A percentile compares a stretch with the other conserved stretches of the same genome.
Conservation (phyloP, 2,329 filamentous ascomycete species). For the Trichoderma sp. region DNA sequence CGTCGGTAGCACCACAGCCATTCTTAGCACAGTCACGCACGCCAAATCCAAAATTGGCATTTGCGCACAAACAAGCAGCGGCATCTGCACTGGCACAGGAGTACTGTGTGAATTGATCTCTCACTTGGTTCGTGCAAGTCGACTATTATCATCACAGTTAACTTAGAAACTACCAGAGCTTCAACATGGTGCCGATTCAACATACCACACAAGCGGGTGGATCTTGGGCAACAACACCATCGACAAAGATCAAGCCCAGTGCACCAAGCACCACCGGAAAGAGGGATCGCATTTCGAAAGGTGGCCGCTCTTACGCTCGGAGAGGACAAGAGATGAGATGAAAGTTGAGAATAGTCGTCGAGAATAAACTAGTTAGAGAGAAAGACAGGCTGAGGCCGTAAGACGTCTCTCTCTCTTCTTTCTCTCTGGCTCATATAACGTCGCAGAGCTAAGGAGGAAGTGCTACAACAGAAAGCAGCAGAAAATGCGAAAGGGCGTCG, state of each 20-base stretch:
- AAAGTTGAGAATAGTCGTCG: background rate
- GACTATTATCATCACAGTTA: conserved; percentile 31
- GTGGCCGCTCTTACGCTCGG: background rate
- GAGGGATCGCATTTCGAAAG: conserved; percentile 32
- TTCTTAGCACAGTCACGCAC: conserved; percentile 43
- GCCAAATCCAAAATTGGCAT: conserved; percentile 36
- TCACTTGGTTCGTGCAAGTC: conserved; percentile 32
- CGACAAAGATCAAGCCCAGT: conserved; percentile 36
- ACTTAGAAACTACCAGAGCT: background rate
- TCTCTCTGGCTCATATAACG: conserved; percentile 6
- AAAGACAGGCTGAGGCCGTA: conserved; percentile 6
- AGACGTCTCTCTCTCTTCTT: background rate
- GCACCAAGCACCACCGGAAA: conserved; percentile 38
- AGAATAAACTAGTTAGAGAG: background rate
- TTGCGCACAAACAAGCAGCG: conserved; percentile 47
- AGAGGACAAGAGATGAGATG: background rate
- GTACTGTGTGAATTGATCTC: conserved; percentile 33
- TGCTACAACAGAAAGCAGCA: background rate
- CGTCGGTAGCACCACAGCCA: conserved; percentile 38
- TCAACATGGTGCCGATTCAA: conserved; percentile 26
- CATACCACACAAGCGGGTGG: conserved; percentile 41
- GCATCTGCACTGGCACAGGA: conserved; percentile 39
- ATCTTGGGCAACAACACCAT: conserved; percentile 36
- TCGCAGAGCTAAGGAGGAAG: conserved; percentile 8
- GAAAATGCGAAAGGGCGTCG: background rate